Conservation (phyloP, 148 eudicot species). For the Hydrangea macrophylla region DNA sequence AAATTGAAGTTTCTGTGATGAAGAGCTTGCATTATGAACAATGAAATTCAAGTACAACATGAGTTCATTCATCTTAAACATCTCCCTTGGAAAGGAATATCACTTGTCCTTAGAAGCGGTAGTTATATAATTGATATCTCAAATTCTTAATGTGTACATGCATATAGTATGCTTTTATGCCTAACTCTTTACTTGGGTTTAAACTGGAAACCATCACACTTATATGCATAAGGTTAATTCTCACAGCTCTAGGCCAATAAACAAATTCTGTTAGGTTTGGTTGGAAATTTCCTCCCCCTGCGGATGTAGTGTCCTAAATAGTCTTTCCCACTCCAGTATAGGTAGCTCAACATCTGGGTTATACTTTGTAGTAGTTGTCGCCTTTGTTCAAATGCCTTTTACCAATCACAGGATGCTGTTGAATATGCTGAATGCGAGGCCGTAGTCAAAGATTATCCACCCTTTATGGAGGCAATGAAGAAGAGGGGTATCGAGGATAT, state of each 20-base stretch:
- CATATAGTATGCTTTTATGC: too few relatives aligned
- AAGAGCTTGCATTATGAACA: not conserved
- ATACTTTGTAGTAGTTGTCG: not conserved
- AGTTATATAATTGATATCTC: too few relatives aligned
- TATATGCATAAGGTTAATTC: not conserved
- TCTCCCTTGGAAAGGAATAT: not conserved
- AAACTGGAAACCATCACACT: not conserved
- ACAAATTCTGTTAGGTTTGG: not conserved
- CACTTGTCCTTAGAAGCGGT: too few relatives aligned
- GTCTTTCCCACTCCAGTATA: not conserved
- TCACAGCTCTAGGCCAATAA: not conserved
- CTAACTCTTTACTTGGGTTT: conserved; percentile 6
- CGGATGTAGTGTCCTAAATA: not conserved
- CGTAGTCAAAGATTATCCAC: conserved; percentile 85
- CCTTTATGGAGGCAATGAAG: conserved; percentile 90
- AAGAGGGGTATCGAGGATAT: conserved; percentile 96
- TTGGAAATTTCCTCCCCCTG: not conserved
- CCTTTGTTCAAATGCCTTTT: not conserved
- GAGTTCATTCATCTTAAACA: not conserved
- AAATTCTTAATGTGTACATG: too few relatives aligned
- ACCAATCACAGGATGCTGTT: conserved; percentile 71
- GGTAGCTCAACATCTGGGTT: not conserved
- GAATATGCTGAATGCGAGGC: conserved; percentile 99
- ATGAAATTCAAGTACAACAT: not conserved
- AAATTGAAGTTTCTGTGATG: not conserved